Evolutionary conservation across 2,329 filamentous ascomycete species (phyloP).

Genomic region (Paraphoma chrysanthemicola): DNA sequence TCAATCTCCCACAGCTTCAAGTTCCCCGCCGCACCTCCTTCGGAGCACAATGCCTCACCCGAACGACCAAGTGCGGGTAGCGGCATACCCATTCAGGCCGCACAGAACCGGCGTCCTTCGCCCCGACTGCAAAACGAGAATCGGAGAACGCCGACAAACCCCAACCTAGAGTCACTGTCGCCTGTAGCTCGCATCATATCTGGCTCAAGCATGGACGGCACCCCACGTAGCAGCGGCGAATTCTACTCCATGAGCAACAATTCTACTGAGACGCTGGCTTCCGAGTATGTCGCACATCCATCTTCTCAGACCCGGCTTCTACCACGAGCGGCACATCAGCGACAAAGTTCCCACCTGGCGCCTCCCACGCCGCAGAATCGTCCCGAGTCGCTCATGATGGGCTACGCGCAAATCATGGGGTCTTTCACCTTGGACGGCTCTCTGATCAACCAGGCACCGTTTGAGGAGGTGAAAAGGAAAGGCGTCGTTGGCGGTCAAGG

Average conservation of each 20-base stretch:
- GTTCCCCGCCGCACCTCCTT: slow-evolving; percentile 58
- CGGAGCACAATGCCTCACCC: slow-evolving; percentile 31
- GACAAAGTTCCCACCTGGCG: slow-evolving; percentile 41
- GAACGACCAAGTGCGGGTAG: slow-evolving; percentile 23
- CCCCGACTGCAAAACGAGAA: slow-evolving; percentile 26
- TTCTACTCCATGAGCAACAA: slow-evolving; percentile 96
- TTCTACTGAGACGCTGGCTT: slow-evolving; percentile 90
- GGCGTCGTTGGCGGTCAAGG: slow-evolving; percentile 84
- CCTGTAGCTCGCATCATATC: slow-evolving; percentile 76
- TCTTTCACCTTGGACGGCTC: slow-evolving; percentile 93
- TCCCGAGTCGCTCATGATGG: slow-evolving; percentile 94
- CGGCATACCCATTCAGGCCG: slow-evolving; percentile 47
- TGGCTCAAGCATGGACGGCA: slow-evolving; percentile 75
- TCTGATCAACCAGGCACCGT: slow-evolving; percentile 84
- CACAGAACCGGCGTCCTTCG: slow-evolving; percentile 36
- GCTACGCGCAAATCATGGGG: slow-evolving; percentile 91
- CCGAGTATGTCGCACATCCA: slow-evolving; percentile 73
- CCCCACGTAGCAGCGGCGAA: slow-evolving; percentile 89
- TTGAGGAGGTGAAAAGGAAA: slow-evolving; percentile 95
- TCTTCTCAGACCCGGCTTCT: slow-evolving; percentile 56
- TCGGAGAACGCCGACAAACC: slow-evolving; percentile 48
- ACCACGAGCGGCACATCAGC: slow-evolving; percentile 35
- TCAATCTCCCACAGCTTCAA: slow-evolving; percentile 61
- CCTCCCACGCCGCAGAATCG: slow-evolving; percentile 37
- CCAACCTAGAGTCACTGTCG: slow-evolving; percentile 60